A percentile compares a stretch with the other conserved stretches of the same genome.
Conservation (phyloP, 345 rosid species). For the Cardiospermum halicacabum region DNA sequence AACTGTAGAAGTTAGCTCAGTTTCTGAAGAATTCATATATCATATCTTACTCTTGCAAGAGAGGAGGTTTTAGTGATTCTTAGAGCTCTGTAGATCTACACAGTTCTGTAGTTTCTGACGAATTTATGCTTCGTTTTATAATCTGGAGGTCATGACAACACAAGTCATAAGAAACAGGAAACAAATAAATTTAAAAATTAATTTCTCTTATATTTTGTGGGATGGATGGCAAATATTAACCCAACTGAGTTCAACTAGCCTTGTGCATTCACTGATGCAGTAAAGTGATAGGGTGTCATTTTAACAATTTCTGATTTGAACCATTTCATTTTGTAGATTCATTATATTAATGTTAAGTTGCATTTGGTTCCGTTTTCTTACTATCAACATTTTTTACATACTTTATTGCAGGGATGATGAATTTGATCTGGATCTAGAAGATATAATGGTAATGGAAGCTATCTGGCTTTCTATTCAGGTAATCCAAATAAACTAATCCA, state of each 20-base stretch:
- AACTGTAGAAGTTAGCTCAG: neutral
- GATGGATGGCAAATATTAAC: neutral
- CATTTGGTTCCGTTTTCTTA: neutral
- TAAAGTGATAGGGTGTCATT: neutral
- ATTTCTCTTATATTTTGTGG: neutral
- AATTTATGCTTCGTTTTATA: neutral
- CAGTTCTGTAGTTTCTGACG: neutral
- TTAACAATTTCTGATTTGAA: neutral
- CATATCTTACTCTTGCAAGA: neutral
- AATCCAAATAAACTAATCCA: neutral
- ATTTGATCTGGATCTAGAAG: slow-evolving; percentile 94
- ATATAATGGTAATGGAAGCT: slow-evolving; percentile 94
- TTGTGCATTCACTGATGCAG: neutral
- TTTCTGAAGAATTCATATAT: neutral
- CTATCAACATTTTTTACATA: neutral
- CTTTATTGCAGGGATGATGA: slow-evolving; percentile 69
- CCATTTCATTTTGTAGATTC: neutral
- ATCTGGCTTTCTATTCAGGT: slow-evolving; percentile 98
- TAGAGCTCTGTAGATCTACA: too few relatives aligned
- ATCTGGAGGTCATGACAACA: neutral
- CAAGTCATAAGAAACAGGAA: too few relatives aligned
- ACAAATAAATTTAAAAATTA: too few relatives aligned
- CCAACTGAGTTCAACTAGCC: too few relatives aligned
- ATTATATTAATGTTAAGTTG: neutral
- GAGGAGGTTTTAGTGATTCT: neutral